A percentile compares a stretch with the other conserved stretches of the same genome.
Evolutionary conservation across 768 basidiomycete genomes (phyloP).

Genomic region (Phanerochaete sordida): DNA sequence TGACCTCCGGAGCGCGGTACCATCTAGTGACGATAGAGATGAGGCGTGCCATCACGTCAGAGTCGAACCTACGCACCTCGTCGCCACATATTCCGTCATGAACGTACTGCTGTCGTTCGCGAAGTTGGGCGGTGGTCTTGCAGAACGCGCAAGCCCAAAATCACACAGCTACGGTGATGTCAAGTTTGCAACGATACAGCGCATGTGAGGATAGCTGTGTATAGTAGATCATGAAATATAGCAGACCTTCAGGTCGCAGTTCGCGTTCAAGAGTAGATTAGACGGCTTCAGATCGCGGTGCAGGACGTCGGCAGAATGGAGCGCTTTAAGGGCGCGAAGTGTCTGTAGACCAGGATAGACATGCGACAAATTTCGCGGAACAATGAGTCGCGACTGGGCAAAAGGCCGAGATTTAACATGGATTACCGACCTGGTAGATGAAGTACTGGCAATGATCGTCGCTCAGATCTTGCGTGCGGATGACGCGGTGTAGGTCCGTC

Average conservation of each 20-base stretch:
- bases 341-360: conserved; percentile 44
- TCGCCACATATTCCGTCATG: conserved; percentile 95
- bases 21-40: conserved; percentile 48
- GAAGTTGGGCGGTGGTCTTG: conserved; percentile 67
- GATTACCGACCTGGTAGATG: conserved; percentile 75
- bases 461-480: conserved; percentile 88
- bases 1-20: conserved; percentile 98
- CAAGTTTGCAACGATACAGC: not conserved
- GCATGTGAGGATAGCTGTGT: not conserved
- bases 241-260: conserved; percentile 88
- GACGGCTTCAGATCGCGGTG: conserved; percentile 96
- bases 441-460: conserved; percentile 99
- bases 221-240: not conserved
- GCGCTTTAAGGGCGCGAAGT: conserved; percentile 87
- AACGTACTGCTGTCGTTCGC: conserved; percentile 76
- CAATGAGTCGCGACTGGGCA: not conserved
- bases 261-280: conserved; percentile 92
- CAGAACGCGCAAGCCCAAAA: conserved; percentile 84
- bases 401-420: not conserved
- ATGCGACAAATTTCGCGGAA: not conserved
- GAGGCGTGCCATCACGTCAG: conserved; percentile 11
- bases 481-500: conserved; percentile 95
- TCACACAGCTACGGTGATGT: conserved; percentile 60
- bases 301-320: conserved; percentile 93
- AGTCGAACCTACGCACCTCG: conserved; percentile 47